Conservation (phyloP, 1,284 basidiomycete species). For the Omphalotus olearius region DNA sequence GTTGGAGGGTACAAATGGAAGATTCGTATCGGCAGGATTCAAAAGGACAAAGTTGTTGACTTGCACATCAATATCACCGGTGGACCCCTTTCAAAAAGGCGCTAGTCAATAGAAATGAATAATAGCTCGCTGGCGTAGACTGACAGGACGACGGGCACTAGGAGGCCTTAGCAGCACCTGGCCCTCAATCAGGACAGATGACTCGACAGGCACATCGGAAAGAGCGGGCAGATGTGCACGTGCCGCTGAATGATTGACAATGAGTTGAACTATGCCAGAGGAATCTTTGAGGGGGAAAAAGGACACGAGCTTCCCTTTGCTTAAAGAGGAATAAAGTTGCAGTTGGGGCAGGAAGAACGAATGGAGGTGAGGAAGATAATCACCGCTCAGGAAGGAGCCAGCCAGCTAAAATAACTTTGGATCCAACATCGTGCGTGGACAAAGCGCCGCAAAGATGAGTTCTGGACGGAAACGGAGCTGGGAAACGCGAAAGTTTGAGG, state of each 20-base stretch:
- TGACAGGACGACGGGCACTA: constrained; percentile 53
- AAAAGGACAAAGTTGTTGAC: constrained; percentile 70
- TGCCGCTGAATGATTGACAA: constrained; percentile 44
- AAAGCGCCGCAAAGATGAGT: constrained; percentile 70
- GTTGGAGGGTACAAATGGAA: constrained; percentile 85
- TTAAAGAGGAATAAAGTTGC: constrained; percentile 37
- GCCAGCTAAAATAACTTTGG: constrained; percentile 67
- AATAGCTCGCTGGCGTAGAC: constrained; percentile 23
- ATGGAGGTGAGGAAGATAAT: constrained; percentile 30
- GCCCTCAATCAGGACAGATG: constrained; percentile 72
- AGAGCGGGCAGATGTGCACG: constrained; percentile 41
- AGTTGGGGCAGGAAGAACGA: constrained; percentile 20
- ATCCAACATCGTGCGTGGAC: constrained; percentile 48
- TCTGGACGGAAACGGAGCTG: constrained; percentile 58
- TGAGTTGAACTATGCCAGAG: constrained; percentile 74
- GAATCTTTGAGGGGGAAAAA: constrained; percentile 82
- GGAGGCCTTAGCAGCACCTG: constrained; percentile 60
- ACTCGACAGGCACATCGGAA: constrained; percentile 68
- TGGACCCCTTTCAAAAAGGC: constrained; percentile 38
- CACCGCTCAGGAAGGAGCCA: constrained; percentile 76
- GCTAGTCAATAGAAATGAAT: constrained; percentile 19
- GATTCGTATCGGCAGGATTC: constrained; percentile 65
- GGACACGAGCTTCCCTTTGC: constrained; percentile 67
- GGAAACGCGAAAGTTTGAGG: constrained; percentile 14
- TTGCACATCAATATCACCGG: constrained; percentile 79